phyloP scores from a whole-genome alignment of 305 asterid genomes.

The Fraxinus platypoda region DNA sequence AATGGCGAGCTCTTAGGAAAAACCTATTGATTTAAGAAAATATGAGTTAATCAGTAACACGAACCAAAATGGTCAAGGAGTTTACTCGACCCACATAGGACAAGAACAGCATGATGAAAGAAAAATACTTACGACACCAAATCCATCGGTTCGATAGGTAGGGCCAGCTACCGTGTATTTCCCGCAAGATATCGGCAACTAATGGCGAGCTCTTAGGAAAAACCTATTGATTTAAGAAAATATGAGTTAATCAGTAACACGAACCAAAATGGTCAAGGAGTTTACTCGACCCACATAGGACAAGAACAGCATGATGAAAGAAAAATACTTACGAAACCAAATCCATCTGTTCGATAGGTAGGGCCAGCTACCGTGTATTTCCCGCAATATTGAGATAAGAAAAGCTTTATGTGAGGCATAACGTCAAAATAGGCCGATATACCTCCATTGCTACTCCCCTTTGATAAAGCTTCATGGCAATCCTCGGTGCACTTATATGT shows the following conservation, averaged over 20 bases:
- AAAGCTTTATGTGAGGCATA: slow-evolving; percentile 38
- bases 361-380: slow-evolving; percentile 37
- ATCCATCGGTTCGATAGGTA: too few species aligned
- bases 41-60: too few species aligned
- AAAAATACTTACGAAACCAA: slow-evolving; percentile 39
- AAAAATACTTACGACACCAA: too few species aligned
- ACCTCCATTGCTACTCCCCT: slow-evolving; percentile 33
- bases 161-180: too few species aligned
- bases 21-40: too few species aligned
- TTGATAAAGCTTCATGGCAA: slow-evolving; percentile 23
- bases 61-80: too few species aligned
- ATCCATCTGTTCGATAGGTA: slow-evolving; percentile 45
- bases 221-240: slow-evolving; percentile 22
- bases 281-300: background rate
- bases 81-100: too few species aligned
- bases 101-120: too few species aligned
- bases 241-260: background rate
- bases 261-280: background rate
- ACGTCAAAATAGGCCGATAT: slow-evolving; percentile 46
- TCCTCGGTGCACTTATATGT: background rate
- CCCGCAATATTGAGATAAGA: slow-evolving; percentile 34
- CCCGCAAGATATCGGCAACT: slow-evolving; percentile 32
- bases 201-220: slow-evolving; percentile 45
- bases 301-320: background rate
- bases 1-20: too few species aligned